Conservation (phyloP, 2,329 filamentous ascomycete species). For the Phaeophleospora eucalypticola region DNA sequence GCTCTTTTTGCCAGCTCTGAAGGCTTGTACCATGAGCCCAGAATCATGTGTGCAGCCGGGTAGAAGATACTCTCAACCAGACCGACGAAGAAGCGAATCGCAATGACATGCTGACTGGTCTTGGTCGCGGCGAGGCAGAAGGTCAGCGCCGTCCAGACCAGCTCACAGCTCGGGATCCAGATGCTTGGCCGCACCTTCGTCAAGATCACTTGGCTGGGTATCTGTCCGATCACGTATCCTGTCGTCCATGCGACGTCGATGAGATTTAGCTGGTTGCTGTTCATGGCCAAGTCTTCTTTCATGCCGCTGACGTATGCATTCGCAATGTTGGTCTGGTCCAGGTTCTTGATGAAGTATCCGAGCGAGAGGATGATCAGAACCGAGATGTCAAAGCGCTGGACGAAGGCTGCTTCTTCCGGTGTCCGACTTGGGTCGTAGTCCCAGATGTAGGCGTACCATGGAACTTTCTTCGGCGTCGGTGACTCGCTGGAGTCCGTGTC, state of each 20-base stretch:
- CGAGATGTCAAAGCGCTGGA: constrained; percentile 39
- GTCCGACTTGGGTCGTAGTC: constrained; percentile 45
- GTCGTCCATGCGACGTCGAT: constrained; percentile 56
- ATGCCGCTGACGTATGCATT: constrained; percentile 48
- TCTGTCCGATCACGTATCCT: constrained; percentile 44
- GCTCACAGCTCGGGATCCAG: constrained; percentile 49
- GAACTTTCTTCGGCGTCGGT: constrained; percentile 7
- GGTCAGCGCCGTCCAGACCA: constrained; percentile 49
- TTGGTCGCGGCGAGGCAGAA: constrained; percentile 42
- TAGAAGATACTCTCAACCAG: constrained; percentile 51
- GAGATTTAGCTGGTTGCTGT: constrained; percentile 54
- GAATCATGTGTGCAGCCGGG: constrained; percentile 51
- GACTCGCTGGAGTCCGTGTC: neutral
- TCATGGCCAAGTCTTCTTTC: constrained; percentile 51
- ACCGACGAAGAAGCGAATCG: constrained; percentile 49
- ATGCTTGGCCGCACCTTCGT: constrained; percentile 47
- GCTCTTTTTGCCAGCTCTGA: constrained; percentile 51
- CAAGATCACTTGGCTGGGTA: constrained; percentile 38
- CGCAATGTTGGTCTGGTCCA: constrained; percentile 31
- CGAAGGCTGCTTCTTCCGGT: constrained; percentile 19
- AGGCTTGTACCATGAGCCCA: constrained; percentile 50
- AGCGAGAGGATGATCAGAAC: constrained; percentile 47
- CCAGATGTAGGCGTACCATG: constrained; percentile 43
- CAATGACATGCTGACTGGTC: constrained; percentile 43
- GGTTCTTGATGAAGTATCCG: constrained; percentile 52